A percentile compares a stretch with the other conserved stretches of the same genome.
These are phyloP conservation scores for Chlamydomonas reinhardtii DNA, from an alignment of 163 green algal species.

Conservation along the genomic window DNA sequence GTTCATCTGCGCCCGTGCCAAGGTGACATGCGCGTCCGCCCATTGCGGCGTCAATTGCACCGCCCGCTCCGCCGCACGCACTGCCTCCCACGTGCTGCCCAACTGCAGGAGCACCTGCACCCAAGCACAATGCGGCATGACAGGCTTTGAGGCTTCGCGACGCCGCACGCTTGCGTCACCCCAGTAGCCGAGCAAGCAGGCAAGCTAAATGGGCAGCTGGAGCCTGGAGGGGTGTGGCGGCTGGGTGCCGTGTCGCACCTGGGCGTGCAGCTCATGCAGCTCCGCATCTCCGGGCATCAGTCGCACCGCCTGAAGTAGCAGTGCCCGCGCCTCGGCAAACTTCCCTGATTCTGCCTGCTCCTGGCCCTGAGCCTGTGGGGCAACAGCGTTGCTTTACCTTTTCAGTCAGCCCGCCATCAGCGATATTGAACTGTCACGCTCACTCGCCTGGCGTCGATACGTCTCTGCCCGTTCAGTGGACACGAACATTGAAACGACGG, in stretches of 20 bases:
- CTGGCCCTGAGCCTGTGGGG: constrained; percentile 1
- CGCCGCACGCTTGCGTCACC: background rate
- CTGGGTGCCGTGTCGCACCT: constrained; percentile 15
- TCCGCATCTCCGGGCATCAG: constrained; percentile 10
- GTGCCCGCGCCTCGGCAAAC: constrained; percentile 14
- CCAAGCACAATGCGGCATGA: too few relatives aligned
- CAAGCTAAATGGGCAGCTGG: too few relatives aligned
- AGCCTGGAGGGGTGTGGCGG: too few relatives aligned
- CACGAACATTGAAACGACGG: too few relatives aligned
- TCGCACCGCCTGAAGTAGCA: constrained; percentile 38
- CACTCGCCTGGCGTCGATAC: too few relatives aligned
- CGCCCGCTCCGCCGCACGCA: constrained; percentile 29
- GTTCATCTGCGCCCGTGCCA: constrained; percentile 42
- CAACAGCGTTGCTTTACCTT: background rate
- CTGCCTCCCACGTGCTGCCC: constrained; percentile 43
- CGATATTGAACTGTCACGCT: too few relatives aligned
- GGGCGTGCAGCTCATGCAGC: constrained; percentile 48
- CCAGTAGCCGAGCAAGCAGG: too few relatives aligned
- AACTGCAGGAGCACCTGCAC: constrained; percentile 43
- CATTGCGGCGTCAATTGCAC: constrained; percentile 25
- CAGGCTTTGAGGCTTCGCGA: too few relatives aligned
- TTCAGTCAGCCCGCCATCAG: too few relatives aligned
- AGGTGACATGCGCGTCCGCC: constrained; percentile 37
- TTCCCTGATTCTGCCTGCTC: background rate
- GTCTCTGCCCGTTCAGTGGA: too few relatives aligned